Conservation (phyloP, 129 eudicot genomes). For the Calendula officinalis region DNA sequence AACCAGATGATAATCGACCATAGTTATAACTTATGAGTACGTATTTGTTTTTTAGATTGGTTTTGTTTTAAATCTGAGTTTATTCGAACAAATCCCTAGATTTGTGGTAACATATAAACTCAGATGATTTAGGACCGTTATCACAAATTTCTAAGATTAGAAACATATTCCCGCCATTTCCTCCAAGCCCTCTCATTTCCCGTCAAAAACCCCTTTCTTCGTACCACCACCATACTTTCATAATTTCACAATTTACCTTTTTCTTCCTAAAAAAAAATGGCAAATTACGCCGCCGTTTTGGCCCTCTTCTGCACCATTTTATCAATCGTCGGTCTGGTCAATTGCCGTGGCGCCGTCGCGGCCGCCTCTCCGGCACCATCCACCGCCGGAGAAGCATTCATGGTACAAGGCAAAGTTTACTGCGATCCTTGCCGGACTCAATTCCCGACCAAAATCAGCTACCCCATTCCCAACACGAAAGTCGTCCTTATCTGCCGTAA, state of each 20-base stretch:
- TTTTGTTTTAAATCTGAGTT: too few relatives aligned
- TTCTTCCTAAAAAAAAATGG: not conserved
- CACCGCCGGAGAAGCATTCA: conserved; percentile 16
- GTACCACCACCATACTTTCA: not conserved
- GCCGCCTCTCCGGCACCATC: not conserved
- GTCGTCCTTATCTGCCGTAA: conserved; percentile 22
- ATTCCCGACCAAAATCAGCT: conserved; percentile 46
- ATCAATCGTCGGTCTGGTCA: conserved; percentile 26
- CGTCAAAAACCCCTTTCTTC: conserved; percentile 10
- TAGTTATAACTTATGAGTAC: too few relatives aligned
- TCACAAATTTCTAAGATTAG: conserved; percentile 21
- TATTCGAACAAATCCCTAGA: not conserved
- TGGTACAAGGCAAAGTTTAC: conserved; percentile 46
- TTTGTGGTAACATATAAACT: conserved; percentile 3
- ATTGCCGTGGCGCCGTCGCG: conserved; percentile 12
- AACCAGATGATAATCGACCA: too few relatives aligned
- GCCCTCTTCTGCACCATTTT: conserved; percentile 26
- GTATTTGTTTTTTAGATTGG: too few relatives aligned
- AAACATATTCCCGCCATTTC: conserved; percentile 30
- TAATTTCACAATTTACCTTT: not conserved
- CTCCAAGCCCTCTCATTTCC: conserved; percentile 26
- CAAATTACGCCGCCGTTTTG: conserved; percentile 21
- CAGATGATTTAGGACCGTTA: not conserved
- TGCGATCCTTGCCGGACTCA: conserved; percentile 60
- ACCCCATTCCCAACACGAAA: conserved; percentile 32